phyloP scores from a whole-genome alignment of 495 filamentous ascomycete genomes.

The Polyplosphaeria fusca region DNA sequence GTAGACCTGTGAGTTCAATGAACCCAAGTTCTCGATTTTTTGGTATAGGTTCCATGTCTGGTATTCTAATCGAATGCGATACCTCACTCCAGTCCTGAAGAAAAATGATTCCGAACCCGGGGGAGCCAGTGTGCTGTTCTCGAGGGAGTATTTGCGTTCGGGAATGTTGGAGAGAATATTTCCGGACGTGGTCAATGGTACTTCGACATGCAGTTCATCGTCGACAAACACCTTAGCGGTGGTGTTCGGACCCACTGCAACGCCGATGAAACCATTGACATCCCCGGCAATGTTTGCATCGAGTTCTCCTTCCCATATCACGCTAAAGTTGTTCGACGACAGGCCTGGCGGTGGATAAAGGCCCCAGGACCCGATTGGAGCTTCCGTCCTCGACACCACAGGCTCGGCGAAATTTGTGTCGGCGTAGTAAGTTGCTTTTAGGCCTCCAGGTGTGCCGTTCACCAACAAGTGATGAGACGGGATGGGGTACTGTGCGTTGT shows the following conservation, averaged over 20 bases:
- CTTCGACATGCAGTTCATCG: constrained; percentile 26
- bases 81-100: constrained; percentile 38
- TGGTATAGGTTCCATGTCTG: constrained; percentile 48
- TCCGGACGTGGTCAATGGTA: constrained; percentile 25
- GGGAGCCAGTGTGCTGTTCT: constrained; percentile 40
- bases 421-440: constrained; percentile 46
- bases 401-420: constrained; percentile 41
- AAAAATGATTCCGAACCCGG: constrained; percentile 41
- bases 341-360: constrained; percentile 44
- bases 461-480: constrained; percentile 43
- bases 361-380: constrained; percentile 45
- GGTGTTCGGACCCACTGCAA: constrained; percentile 42
- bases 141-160: constrained; percentile 38
- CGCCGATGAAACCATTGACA: constrained; percentile 36
- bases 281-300: constrained; percentile 41
- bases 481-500: constrained; percentile 45
- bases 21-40: constrained; percentile 43
- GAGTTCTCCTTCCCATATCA: constrained; percentile 44
- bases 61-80: constrained; percentile 46
- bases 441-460: constrained; percentile 38
- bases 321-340: constrained; percentile 47
- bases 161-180: constrained; percentile 29
- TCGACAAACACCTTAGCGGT: constrained; percentile 43
- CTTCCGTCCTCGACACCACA: constrained; percentile 35
- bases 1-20: constrained; percentile 46